Evolutionary conservation across 2,329 filamentous ascomycete genomes (phyloP).

Genomic region (Beauveria brongniartii): DNA sequence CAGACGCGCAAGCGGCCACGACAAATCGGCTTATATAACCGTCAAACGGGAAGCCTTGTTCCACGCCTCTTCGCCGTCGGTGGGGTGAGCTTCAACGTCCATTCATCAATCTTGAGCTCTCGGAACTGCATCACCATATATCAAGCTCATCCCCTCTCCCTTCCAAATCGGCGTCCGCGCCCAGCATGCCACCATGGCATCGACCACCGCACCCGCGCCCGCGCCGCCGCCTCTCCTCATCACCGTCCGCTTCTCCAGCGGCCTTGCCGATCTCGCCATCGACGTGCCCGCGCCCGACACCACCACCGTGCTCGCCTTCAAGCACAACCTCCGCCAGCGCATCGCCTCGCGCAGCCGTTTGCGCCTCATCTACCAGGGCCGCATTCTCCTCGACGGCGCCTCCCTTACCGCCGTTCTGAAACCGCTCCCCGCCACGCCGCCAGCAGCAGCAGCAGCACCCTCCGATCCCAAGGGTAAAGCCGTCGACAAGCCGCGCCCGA

Average conservation of each 20-base stretch:
- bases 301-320: conserved; percentile 70
- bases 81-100: neutral
- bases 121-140: neutral
- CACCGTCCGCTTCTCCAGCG: conserved; percentile 83
- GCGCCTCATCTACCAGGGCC: conserved; percentile 84
- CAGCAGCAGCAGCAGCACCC: conserved; percentile 13
- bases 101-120: neutral
- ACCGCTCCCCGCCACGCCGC: conserved; percentile 48
- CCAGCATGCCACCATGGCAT: conserved; percentile 22
- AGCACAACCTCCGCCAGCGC: conserved; percentile 68
- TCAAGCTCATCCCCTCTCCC: neutral
- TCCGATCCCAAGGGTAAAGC: conserved; percentile 51
- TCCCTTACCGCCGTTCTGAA: conserved; percentile 62
- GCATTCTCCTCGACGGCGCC: conserved; percentile 67
- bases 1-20: neutral
- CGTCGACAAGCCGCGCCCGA: conserved; percentile 37
- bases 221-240: conserved; percentile 52
- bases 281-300: conserved; percentile 59
- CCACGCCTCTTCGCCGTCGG: neutral
- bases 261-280: conserved; percentile 74
- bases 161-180: neutral
- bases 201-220: conserved; percentile 9
- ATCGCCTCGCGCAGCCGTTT: conserved; percentile 65
- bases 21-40: neutral
- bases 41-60: neutral